phyloP scores from a whole-genome alignment of 768 basidiomycete genomes.

The Lyophyllum semitale region DNA sequence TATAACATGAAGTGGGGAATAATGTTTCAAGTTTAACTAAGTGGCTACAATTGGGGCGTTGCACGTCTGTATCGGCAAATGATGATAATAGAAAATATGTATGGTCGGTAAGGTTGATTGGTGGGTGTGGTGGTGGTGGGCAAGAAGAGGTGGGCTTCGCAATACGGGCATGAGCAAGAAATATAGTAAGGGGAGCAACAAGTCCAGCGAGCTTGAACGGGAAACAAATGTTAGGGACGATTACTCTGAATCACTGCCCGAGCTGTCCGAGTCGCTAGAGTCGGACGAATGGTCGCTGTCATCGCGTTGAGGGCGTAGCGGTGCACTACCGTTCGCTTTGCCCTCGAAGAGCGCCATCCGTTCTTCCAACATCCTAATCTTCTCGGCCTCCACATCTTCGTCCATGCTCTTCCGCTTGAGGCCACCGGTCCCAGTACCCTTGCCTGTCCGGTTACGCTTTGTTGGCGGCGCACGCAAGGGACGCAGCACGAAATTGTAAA shows the following conservation, averaged over 20 bases:
- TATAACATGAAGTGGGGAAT: slow-evolving; percentile 11
- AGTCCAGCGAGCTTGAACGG: slow-evolving; percentile 18
- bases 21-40: slow-evolving; percentile 34
- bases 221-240: slow-evolving; percentile 21
- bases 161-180: slow-evolving; percentile 9
- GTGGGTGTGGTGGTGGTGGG: slow-evolving; percentile 7
- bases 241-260: slow-evolving; percentile 84
- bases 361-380: slow-evolving; percentile 89
- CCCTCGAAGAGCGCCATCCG: slow-evolving; percentile 84
- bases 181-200: slow-evolving; percentile 10
- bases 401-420: slow-evolving; percentile 96
- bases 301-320: slow-evolving; percentile 38
- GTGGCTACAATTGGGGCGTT: slow-evolving; percentile 49
- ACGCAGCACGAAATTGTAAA: slow-evolving; percentile 94
- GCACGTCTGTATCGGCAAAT: slow-evolving; percentile 32
- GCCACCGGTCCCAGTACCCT: slow-evolving; percentile 87
- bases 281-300: slow-evolving; percentile 81
- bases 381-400: slow-evolving; percentile 93
- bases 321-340: slow-evolving; percentile 39
- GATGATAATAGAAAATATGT: slow-evolving; percentile 42
- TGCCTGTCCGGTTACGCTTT: slow-evolving; percentile 65
- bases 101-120: slow-evolving; percentile 11
- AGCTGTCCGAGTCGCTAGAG: slow-evolving; percentile 78
- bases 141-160: slow-evolving; percentile 14
- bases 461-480: slow-evolving; percentile 69